These are phyloP conservation scores for Zalerion maritima DNA, from an alignment of 495 filamentous ascomycete species.

Conservation along the genomic window DNA sequence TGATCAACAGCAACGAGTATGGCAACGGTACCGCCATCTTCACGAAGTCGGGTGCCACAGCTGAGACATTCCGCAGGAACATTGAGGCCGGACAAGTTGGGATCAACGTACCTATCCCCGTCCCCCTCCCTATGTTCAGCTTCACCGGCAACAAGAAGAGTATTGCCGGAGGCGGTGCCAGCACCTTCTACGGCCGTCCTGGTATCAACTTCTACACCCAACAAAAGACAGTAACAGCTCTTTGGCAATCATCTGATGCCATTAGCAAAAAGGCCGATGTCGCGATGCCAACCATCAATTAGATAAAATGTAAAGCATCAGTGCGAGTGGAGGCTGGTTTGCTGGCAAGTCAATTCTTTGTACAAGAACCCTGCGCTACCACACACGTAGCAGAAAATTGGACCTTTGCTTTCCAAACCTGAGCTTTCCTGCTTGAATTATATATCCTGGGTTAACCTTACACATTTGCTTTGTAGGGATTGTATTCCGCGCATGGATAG, in stretches of 20 bases:
- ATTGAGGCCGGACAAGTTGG: constrained; percentile 70
- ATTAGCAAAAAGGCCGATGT: constrained; percentile 66
- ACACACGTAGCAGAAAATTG: too few species aligned
- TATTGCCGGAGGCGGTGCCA: constrained; percentile 83
- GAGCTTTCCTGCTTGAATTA: too few species aligned
- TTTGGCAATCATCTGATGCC: constrained; percentile 80
- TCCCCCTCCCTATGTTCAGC: constrained; percentile 88
- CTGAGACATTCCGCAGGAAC: constrained; percentile 42
- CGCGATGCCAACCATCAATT: constrained; percentile 79
- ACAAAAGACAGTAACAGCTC: constrained; percentile 88
- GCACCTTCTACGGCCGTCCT: constrained; percentile 88
- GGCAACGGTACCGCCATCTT: constrained; percentile 56
- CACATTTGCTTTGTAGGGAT: too few species aligned
- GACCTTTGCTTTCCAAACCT: too few species aligned
- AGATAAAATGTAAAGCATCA: constrained; percentile 15
- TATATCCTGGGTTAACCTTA: too few species aligned
- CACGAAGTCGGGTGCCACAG: constrained; percentile 44
- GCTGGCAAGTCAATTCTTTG: too few species aligned
- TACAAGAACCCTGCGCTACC: too few species aligned
- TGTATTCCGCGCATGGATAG: too few species aligned
- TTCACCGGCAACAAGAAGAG: constrained; percentile 98
- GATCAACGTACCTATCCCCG: constrained; percentile 71
- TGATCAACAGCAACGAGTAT: constrained; percentile 52
- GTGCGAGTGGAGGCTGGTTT: too few species aligned
- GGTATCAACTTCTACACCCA: constrained; percentile 93